These are phyloP conservation scores for Trichosporon asahii DNA, from an alignment of 1,284 basidiomycete genomes.

Conservation along the genomic window DNA sequence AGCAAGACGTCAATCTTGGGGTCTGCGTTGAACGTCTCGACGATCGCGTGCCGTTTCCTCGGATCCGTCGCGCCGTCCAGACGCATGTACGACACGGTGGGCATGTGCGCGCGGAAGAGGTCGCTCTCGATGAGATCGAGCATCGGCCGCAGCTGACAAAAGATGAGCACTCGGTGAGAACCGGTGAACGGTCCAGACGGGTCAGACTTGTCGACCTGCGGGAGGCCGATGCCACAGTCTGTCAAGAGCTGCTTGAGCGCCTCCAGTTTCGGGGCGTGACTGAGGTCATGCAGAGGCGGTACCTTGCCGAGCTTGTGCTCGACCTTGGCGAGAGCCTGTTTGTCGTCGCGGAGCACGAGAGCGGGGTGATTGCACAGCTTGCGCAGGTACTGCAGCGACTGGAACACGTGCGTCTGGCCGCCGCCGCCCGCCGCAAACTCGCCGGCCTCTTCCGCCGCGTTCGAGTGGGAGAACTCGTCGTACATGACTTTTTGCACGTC, in stretches of 20 bases:
- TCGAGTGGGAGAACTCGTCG: constrained; percentile 84
- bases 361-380: constrained; percentile 98
- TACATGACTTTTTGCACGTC: constrained; percentile 89
- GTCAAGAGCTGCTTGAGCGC: constrained; percentile 87
- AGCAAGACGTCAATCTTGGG: constrained; percentile 96
- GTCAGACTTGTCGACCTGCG: constrained; percentile 47
- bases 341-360: constrained; percentile 71
- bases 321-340: constrained; percentile 62
- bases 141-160: constrained; percentile 99
- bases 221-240: constrained; percentile 88
- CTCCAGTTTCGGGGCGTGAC: constrained; percentile 89
- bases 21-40: constrained; percentile 97
- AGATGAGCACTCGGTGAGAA: constrained; percentile 88
- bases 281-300: constrained; percentile 66
- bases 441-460: constrained; percentile 65
- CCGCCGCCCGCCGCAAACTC: constrained; percentile 58
- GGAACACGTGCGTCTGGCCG: constrained; percentile 83
- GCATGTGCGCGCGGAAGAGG: constrained; percentile 88
- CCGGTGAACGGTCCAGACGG: constrained; percentile 63
- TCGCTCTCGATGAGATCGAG: constrained; percentile 95
- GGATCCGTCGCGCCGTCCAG: constrained; percentile 88
- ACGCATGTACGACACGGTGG: constrained; percentile 95
- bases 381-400: constrained; percentile 91
- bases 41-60: constrained; percentile 87
- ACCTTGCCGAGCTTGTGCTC: constrained; percentile 58